These are phyloP conservation scores for Dothidotthia symphoricarpi DNA, from an alignment of 2,329 filamentous ascomycete species.

Conservation along the genomic window DNA sequence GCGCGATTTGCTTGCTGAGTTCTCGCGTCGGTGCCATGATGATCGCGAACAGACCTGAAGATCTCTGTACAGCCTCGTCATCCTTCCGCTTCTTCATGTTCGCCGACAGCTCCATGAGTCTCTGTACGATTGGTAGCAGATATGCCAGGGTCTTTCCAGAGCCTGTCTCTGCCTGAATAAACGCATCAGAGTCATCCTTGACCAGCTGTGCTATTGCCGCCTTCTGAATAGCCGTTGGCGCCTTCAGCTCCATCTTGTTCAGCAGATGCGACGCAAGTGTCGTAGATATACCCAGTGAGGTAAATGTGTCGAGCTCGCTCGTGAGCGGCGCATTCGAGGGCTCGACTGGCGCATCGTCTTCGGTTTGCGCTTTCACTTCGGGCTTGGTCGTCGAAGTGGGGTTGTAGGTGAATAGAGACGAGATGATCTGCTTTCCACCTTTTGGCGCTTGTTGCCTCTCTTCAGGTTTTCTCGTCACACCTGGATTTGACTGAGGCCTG, in stretches of 20 bases:
- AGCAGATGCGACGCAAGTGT: slow-evolving; percentile 78
- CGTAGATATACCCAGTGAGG: slow-evolving; percentile 76
- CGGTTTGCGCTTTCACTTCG: slow-evolving; percentile 46
- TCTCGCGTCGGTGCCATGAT: slow-evolving; percentile 93
- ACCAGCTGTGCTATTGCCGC: slow-evolving; percentile 79
- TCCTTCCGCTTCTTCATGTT: slow-evolving; percentile 46
- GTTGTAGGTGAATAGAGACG: slow-evolving; percentile 89
- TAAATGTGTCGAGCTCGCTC: slow-evolving; percentile 82
- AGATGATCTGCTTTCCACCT: slow-evolving; percentile 68
- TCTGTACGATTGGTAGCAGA: slow-evolving; percentile 84
- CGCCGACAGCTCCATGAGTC: slow-evolving; percentile 72
- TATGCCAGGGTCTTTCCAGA: slow-evolving; percentile 98
- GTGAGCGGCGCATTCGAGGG: slow-evolving; percentile 89
- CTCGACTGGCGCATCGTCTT: slow-evolving; percentile 53
- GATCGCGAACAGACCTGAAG: slow-evolving; percentile 89
- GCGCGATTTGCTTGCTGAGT: slow-evolving; percentile 87
- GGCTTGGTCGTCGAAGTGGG: slow-evolving; percentile 67
- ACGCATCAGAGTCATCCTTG: slow-evolving; percentile 81
- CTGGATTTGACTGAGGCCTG: slow-evolving; percentile 31
- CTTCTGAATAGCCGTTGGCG: slow-evolving; percentile 92
- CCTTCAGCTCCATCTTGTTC: slow-evolving; percentile 81
- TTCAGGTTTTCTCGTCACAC: slow-evolving; percentile 27
- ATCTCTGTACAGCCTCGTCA: slow-evolving; percentile 63
- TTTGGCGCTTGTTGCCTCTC: slow-evolving; percentile 37
- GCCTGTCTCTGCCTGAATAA: slow-evolving; percentile 94